phyloP scores from a whole-genome alignment of 768 basidiomycete species.

The Termitomyces sp. region DNA sequence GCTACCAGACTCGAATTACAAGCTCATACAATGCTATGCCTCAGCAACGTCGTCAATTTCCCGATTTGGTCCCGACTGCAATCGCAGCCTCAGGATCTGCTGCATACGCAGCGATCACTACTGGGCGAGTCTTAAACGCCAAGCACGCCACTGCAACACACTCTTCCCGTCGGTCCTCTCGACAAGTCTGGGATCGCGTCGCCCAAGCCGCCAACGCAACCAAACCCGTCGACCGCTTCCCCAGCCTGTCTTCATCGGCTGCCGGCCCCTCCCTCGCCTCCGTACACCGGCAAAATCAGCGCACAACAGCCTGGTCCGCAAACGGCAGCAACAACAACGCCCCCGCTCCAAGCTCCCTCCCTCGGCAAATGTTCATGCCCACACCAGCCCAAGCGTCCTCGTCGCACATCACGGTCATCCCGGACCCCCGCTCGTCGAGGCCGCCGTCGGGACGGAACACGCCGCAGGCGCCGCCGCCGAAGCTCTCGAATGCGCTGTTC shows the following conservation, averaged over 20 bases:
- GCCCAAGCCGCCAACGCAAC: conserved; percentile 63
- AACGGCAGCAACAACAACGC: conserved; percentile 19
- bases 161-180: conserved; percentile 49
- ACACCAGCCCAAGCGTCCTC: conserved; percentile 20
- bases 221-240: conserved; percentile 28
- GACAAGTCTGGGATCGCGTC: conserved; percentile 82
- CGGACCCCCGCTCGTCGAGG: conserved; percentile 11
- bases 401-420: conserved; percentile 16
- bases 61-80: conserved; percentile 59
- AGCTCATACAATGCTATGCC: background rate
- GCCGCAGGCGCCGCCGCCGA: conserved; percentile 28
- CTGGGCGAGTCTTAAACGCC: conserved; percentile 79
- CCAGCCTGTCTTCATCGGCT: conserved; percentile 20
- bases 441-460: conserved; percentile 11
- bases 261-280: conserved; percentile 17
- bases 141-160: conserved; percentile 67
- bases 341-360: conserved; percentile 7
- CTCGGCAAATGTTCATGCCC: conserved; percentile 17
- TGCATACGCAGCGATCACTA: conserved; percentile 71
- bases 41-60: conserved; percentile 84
- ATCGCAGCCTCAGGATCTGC: conserved; percentile 36
- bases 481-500: conserved; percentile 54
- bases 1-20: background rate
- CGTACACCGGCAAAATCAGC: conserved; percentile 37
- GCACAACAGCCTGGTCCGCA: conserved; percentile 61